A percentile compares a stretch with the other conserved stretches of the same genome.
Conservation (phyloP, 441 rosid species). For the Corymbia calophylla region DNA sequence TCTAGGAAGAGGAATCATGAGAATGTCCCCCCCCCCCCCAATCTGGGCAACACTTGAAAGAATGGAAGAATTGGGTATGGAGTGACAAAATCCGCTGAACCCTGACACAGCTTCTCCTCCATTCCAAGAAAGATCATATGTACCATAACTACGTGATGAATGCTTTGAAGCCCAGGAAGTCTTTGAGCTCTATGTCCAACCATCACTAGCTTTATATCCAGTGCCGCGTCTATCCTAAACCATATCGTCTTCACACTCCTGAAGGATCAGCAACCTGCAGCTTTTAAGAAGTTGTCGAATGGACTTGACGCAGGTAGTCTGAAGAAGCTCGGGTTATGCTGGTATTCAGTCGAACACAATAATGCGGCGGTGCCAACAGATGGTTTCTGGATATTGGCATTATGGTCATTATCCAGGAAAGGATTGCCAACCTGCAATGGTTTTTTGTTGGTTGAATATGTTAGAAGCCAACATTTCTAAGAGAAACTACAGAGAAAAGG, state of each 20-base stretch:
- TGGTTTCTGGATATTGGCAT: conserved; percentile 17
- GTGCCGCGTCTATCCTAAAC: neutral
- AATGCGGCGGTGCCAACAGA: conserved; percentile 12
- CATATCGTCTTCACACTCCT: neutral
- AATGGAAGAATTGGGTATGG: conserved; percentile 7
- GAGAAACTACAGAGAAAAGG: neutral
- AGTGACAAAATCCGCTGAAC: neutral
- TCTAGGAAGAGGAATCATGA: neutral
- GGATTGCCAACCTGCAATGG: conserved; percentile 52
- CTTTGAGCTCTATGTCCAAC: neutral
- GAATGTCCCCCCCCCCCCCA: neutral
- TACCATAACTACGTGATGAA: neutral
- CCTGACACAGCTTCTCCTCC: neutral
- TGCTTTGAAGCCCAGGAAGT: neutral
- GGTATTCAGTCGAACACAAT: conserved; percentile 47
- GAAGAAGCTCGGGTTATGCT: conserved; percentile 37
- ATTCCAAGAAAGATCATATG: neutral
- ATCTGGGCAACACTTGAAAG: neutral
- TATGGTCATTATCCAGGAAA: conserved; percentile 32
- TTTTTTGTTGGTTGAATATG: neutral
- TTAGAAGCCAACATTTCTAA: neutral
- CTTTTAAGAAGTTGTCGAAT: conserved; percentile 83
- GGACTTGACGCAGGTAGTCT: conserved; percentile 85
- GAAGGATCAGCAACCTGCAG: conserved; percentile 77
- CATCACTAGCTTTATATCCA: neutral